A percentile compares a stretch with the other conserved stretches of the same genome.
These are phyloP conservation scores for Hura crepitans DNA, from an alignment of 441 rosid species.

Conservation along the genomic window DNA sequence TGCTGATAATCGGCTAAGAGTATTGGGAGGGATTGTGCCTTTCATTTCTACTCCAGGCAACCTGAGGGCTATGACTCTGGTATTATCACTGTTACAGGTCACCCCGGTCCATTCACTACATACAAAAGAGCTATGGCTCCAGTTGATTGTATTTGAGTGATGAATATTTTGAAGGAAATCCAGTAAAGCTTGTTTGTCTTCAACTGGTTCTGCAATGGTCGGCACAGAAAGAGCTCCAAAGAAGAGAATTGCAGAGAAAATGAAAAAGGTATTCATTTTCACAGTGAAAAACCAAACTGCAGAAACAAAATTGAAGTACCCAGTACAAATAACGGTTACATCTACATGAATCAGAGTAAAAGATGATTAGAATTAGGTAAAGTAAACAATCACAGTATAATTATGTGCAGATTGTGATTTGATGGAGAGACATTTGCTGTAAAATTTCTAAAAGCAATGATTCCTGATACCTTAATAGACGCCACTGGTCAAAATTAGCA, in stretches of 20 bases:
- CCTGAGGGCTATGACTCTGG: conserved; percentile 55
- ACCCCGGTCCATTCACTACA: conserved; percentile 80
- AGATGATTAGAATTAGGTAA: conserved; percentile 7
- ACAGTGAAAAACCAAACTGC: background rate
- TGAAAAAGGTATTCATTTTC: conserved; percentile 35
- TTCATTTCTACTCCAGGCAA: conserved; percentile 56
- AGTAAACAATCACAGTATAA: background rate
- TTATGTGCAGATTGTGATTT: conserved; percentile 8
- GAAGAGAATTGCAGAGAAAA: conserved; percentile 33
- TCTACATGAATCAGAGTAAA: conserved; percentile 21
- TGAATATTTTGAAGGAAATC: conserved; percentile 48
- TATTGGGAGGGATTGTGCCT: conserved; percentile 55
- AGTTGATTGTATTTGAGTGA: conserved; percentile 44
- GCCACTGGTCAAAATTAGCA: conserved; percentile 34
- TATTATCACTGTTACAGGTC: conserved; percentile 45
- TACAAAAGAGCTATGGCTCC: conserved; percentile 42
- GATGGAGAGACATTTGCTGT: conserved; percentile 10
- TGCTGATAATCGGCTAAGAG: conserved; percentile 65
- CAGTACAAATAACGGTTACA: conserved; percentile 17
- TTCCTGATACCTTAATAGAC: conserved; percentile 15
- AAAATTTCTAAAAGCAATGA: background rate
- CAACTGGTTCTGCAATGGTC: conserved; percentile 47
- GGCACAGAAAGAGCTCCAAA: conserved; percentile 34
- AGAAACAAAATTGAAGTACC: conserved; percentile 13
- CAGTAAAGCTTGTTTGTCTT: conserved; percentile 62